Evolutionary conservation across 2,329 filamentous ascomycete genomes (phyloP).

Genomic region (Fusarium secorum): DNA sequence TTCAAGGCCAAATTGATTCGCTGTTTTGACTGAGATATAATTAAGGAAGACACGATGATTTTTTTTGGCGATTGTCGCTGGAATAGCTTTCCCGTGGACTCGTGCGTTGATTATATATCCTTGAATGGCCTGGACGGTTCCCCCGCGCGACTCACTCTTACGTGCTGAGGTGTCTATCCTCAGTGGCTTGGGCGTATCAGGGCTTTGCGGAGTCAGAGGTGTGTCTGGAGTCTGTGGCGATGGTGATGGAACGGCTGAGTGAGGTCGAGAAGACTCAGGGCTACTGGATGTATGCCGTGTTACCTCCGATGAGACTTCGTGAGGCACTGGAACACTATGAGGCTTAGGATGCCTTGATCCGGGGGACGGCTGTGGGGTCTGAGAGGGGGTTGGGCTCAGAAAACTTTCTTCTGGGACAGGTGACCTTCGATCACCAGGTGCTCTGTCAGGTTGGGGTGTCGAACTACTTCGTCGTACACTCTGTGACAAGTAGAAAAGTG

Average conservation of each 20-base stretch:
- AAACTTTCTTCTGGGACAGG: too few species aligned
- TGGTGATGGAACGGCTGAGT: neutral
- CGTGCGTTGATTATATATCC: neutral
- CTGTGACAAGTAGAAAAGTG: too few species aligned
- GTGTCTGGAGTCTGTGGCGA: neutral
- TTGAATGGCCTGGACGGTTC: fast-evolving
- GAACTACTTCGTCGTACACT: too few species aligned
- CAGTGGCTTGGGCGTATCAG: fast-evolving
- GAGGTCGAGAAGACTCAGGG: neutral
- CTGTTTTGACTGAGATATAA: neutral
- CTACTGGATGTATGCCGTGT: neutral
- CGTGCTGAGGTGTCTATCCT: fast-evolving
- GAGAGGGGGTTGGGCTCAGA: too few species aligned
- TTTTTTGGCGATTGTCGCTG: fast-evolving
- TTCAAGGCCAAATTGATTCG: fast-evolving
- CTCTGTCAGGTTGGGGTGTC: too few species aligned
- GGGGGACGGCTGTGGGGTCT: too few species aligned
- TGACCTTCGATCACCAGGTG: too few species aligned
- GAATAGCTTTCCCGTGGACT: fast-evolving
- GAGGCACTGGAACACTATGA: fast-evolving
- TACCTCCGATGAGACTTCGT: fast-evolving
- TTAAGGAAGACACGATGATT: neutral
- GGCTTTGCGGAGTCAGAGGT: neutral
- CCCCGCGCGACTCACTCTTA: fast-evolving
- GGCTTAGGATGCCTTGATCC: too few species aligned